Percentiles rank a stretch among this genome's conserved stretches.
Conservation (phyloP, 2,329 filamentous ascomycete species). For the Diplodia intermedia region DNA sequence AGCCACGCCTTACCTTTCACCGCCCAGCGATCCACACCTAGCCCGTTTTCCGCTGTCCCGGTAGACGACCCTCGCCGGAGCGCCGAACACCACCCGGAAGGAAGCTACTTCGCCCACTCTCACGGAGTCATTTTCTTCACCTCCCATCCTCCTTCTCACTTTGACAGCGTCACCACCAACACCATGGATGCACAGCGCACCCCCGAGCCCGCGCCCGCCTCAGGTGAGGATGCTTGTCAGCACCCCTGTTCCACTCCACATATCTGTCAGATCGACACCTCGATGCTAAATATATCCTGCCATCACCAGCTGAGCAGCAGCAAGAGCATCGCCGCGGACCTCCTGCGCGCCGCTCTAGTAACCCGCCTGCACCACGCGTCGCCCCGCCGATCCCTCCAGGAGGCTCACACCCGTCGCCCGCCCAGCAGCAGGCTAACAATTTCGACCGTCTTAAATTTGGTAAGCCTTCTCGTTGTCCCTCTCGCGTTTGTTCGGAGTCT, state of each 20-base stretch:
- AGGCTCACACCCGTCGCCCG: background rate
- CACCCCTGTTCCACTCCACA: background rate
- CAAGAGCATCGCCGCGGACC: background rate
- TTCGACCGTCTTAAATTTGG: background rate
- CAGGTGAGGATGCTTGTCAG: background rate
- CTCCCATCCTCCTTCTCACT: no score
- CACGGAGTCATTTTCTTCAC: background rate
- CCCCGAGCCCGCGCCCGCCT: background rate
- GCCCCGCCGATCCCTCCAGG: slow-evolving; percentile 4
- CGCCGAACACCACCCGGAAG: background rate
- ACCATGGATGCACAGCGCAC: background rate
- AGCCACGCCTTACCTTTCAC: background rate
- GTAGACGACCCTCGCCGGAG: background rate
- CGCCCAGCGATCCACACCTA: background rate
- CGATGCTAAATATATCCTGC: background rate
- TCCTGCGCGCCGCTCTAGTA: background rate
- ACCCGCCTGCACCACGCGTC: background rate
- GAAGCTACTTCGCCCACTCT: background rate
- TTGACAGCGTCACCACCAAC: background rate
- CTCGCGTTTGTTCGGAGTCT: background rate
- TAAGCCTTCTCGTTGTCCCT: background rate
- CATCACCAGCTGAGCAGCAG: background rate
- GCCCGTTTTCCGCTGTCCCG: background rate
- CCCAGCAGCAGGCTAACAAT: background rate
- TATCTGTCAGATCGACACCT: background rate